A percentile compares a stretch with the other conserved stretches of the same genome.
These are phyloP conservation scores for Pseudogymnoascus sp. DNA, from an alignment of 2,329 filamentous ascomycete species.

Conservation along the genomic window DNA sequence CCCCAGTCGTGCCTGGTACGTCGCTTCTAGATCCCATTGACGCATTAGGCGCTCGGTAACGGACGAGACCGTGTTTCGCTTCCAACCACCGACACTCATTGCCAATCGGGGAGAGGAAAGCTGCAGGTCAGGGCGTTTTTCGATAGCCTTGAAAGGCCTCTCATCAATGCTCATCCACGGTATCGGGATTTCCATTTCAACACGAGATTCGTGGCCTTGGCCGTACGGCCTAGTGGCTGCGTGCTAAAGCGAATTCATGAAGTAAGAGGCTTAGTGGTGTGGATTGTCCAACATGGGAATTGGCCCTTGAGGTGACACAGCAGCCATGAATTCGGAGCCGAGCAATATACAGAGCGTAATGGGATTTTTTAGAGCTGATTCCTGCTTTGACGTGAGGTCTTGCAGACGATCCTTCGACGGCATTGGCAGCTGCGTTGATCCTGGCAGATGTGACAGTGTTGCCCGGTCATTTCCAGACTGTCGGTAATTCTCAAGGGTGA, in stretches of 20 bases:
- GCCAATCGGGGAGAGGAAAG: neutral
- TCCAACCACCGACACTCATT: neutral
- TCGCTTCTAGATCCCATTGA: neutral
- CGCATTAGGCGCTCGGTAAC: neutral
- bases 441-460: neutral
- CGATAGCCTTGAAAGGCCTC: neutral
- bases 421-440: neutral
- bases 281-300: neutral
- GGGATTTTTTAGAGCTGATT: neutral
- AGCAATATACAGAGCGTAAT: neutral
- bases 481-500: neutral
- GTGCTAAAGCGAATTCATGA: neutral
- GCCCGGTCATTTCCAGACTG: neutral
- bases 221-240: neutral
- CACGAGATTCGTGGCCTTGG: neutral
- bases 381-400: neutral
- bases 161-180: neutral
- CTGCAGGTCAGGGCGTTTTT: neutral
- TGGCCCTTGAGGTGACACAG: neutral
- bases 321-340: neutral
- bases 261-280: neutral
- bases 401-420: neutral
- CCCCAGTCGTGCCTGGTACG: neutral
- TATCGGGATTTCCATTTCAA: neutral
- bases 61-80: neutral